Conservation (phyloP, 176 grass and related monocot genomes). For the Metroxylon sagu region DNA sequence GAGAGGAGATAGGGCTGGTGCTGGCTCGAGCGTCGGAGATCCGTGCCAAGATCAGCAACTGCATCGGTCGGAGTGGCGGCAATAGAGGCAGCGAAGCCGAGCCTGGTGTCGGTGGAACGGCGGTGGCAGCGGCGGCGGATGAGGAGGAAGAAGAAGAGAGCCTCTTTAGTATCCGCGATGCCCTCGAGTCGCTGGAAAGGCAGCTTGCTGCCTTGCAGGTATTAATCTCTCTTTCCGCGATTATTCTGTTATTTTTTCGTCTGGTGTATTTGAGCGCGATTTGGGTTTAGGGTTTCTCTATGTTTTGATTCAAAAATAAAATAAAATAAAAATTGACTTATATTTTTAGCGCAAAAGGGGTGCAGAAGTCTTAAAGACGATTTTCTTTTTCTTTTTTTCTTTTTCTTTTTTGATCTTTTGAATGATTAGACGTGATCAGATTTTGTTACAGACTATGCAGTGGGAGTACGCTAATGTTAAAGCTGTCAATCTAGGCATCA, state of each 20-base stretch:
- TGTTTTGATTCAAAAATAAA: too few species aligned
- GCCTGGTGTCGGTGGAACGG: too few species aligned
- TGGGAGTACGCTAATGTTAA: too few species aligned
- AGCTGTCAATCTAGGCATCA: too few species aligned
- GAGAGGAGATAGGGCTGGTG: constrained; percentile 79
- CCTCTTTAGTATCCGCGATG: constrained; percentile 2
- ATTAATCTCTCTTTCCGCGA: not conserved
- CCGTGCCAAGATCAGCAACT: constrained; percentile 53
- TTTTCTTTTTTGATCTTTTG: too few species aligned
- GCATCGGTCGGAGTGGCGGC: constrained; percentile 20
- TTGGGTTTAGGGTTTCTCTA: too few species aligned
- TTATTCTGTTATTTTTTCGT: not conserved
- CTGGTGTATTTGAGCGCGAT: not conserved
- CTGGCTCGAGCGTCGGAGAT: constrained; percentile 68
- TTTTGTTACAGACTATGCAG: too few species aligned
- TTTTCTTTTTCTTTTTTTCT: too few species aligned
- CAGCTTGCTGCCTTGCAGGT: constrained; percentile 12
- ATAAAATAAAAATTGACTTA: too few species aligned
- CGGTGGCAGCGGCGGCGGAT: not conserved
- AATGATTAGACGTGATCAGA: too few species aligned
- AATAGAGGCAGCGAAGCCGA: not conserved
- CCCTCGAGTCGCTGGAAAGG: constrained; percentile 8
- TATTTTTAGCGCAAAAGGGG: too few species aligned
- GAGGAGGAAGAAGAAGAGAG: constrained; percentile 4
- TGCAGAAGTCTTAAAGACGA: too few species aligned